Conservation (phyloP, 2,329 filamentous ascomycete species). For the Emmonsiellopsis sp. region DNA sequence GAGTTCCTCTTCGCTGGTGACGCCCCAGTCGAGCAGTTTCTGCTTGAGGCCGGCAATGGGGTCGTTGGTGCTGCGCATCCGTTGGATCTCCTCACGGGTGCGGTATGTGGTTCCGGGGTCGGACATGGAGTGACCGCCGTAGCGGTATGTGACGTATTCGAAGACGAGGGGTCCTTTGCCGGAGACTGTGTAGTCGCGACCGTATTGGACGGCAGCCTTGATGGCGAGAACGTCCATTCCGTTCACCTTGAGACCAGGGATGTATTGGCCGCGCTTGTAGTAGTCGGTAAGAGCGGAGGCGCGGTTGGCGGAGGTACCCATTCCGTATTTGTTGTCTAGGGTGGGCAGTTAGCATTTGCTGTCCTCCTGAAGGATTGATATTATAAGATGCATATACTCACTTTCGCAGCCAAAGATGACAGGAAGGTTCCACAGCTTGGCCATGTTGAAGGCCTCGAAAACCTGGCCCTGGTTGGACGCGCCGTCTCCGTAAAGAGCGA, state of each 20-base stretch:
- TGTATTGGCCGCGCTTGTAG: slow-evolving; percentile 99
- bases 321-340: slow-evolving; percentile 98
- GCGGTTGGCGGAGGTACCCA: slow-evolving; percentile 93
- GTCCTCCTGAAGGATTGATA: not conserved
- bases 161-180: slow-evolving; percentile 91
- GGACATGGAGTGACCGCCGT: slow-evolving; percentile 99
- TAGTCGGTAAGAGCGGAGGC: slow-evolving; percentile 96
- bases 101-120: slow-evolving; percentile 98
- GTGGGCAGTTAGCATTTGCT: slow-evolving; percentile 17
- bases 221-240: slow-evolving; percentile 98
- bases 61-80: slow-evolving; percentile 98
- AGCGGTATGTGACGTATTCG: slow-evolving; percentile 98
- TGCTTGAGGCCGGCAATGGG: slow-evolving; percentile 96
- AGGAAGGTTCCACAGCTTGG: slow-evolving; percentile 95
- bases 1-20: slow-evolving; percentile 87
- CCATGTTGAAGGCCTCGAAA: slow-evolving; percentile 99
- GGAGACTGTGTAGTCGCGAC: slow-evolving; percentile 72
- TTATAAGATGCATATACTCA: slow-evolving; percentile 42
- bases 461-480: slow-evolving; percentile 99
- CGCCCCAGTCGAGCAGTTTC: slow-evolving; percentile 93
- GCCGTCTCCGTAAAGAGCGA: slow-evolving; percentile 94
- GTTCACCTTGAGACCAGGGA: slow-evolving; percentile 98
- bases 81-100: slow-evolving; percentile 98
- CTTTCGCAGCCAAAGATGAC: slow-evolving; percentile 97
- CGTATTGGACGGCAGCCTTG: slow-evolving; percentile 91